These are phyloP conservation scores for Cruciata laevipes DNA, from an alignment of 257 asterid genomes.

Conservation along the genomic window DNA sequence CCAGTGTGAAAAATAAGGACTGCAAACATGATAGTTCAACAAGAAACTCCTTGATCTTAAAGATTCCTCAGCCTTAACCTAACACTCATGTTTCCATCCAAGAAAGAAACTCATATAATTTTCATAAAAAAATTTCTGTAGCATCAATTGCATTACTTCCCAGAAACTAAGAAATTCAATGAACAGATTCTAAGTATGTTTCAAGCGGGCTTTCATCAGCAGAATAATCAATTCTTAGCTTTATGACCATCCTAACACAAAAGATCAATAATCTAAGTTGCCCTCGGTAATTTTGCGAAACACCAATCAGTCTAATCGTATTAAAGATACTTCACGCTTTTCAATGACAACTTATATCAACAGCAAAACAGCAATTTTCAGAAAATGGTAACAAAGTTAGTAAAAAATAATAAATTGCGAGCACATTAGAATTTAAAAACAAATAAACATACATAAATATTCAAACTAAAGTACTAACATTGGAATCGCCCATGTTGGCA, in stretches of 20 bases:
- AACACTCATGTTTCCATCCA: background rate
- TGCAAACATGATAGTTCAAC: background rate
- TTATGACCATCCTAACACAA: background rate
- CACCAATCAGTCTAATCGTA: background rate
- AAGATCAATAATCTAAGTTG: background rate
- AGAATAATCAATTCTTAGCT: background rate
- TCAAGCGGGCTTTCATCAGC: background rate
- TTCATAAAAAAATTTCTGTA: background rate
- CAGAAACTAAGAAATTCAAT: background rate
- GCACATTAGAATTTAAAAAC: background rate
- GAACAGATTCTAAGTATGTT: background rate
- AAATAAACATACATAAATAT: background rate
- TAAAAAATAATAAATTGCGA: background rate
- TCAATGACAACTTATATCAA: background rate
- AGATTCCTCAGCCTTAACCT: background rate
- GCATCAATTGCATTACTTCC: background rate
- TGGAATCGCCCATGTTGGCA: slow-evolving; percentile 48
- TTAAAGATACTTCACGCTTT: background rate
- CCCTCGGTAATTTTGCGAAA: background rate
- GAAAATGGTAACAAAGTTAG: background rate
- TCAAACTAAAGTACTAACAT: slow-evolving; percentile 31
- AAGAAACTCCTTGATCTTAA: background rate
- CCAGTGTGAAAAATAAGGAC: background rate
- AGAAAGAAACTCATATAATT: background rate
- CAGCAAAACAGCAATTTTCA: background rate